A percentile compares a stretch with the other conserved stretches of the same genome.
phyloP scores from a whole-genome alignment of 371 early-diverging fungal species.

The Mycotypha africana region DNA sequence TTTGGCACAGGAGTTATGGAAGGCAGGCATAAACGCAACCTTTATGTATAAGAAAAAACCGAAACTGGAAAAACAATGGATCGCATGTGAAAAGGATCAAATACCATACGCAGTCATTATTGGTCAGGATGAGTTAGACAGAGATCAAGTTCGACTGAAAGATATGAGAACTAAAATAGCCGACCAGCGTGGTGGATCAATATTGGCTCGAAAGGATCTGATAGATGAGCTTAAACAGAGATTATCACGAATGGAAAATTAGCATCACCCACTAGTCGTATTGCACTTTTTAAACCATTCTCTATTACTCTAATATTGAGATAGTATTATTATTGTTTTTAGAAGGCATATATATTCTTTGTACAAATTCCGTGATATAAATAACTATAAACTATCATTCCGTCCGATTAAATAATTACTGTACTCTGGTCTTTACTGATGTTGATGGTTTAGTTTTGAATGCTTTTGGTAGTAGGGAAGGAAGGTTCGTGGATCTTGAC shows the following conservation, averaged over 20 bases:
- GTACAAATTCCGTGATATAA: background rate
- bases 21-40: slow-evolving; percentile 68
- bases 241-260: background rate
- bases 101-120: slow-evolving; percentile 90
- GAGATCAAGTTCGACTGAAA: slow-evolving; percentile 80
- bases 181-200: slow-evolving; percentile 52
- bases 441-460: no score
- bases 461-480: no score
- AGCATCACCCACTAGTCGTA: background rate
- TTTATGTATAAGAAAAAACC: slow-evolving; percentile 92
- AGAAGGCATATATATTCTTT: background rate
- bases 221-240: slow-evolving; percentile 48
- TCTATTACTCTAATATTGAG: background rate
- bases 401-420: background rate
- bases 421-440: no score
- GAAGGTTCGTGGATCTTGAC: no score
- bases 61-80: slow-evolving; percentile 77
- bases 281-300: background rate
- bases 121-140: slow-evolving; percentile 75
- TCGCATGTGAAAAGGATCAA: slow-evolving; percentile 72
- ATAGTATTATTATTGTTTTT: background rate
- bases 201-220: slow-evolving; percentile 56
- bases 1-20: slow-evolving; percentile 85
- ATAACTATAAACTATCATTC: background rate
- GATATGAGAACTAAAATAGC: slow-evolving; percentile 67